Percentiles rank a stretch among this genome's conserved stretches.
Evolutionary conservation across 305 asterid genomes (phyloP).

Genomic region (Plantago coronopus): DNA sequence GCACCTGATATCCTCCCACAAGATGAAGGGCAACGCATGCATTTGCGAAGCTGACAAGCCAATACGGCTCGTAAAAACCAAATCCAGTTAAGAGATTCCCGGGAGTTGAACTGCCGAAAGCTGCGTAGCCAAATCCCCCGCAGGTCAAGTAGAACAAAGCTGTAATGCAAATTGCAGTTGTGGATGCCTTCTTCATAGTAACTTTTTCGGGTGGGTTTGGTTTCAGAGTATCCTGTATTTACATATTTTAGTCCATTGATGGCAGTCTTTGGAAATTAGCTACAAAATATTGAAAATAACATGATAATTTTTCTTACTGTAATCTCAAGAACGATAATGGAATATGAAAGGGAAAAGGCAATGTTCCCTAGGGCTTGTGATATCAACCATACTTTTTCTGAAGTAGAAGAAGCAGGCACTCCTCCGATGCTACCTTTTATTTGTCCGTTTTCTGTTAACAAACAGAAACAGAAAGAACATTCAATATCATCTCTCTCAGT

Average conservation of each 20-base stretch:
- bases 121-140: constrained; percentile 85
- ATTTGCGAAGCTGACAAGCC: constrained; percentile 78
- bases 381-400: constrained; percentile 52
- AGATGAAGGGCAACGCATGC: constrained; percentile 71
- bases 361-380: constrained; percentile 66
- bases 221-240: constrained; percentile 63
- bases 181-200: constrained; percentile 72
- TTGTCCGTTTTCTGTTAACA: constrained; percentile 59
- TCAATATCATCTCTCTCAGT: neutral
- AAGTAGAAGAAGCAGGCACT: constrained; percentile 41
- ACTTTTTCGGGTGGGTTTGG: constrained; percentile 51
- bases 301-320: constrained; percentile 38
- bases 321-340: constrained; percentile 52
- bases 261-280: neutral
- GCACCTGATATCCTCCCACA: constrained; percentile 83
- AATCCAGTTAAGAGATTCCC: constrained; percentile 81
- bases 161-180: constrained; percentile 38
- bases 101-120: constrained; percentile 73
- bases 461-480: constrained; percentile 12
- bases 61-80: constrained; percentile 70
- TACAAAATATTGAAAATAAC: constrained; percentile 4
- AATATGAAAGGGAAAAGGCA: constrained; percentile 73
- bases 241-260: neutral
- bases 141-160: constrained; percentile 65
- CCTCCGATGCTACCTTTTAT: constrained; percentile 67